Conservation (phyloP, 345 rosid species). For the Cardiospermum halicacabum region DNA sequence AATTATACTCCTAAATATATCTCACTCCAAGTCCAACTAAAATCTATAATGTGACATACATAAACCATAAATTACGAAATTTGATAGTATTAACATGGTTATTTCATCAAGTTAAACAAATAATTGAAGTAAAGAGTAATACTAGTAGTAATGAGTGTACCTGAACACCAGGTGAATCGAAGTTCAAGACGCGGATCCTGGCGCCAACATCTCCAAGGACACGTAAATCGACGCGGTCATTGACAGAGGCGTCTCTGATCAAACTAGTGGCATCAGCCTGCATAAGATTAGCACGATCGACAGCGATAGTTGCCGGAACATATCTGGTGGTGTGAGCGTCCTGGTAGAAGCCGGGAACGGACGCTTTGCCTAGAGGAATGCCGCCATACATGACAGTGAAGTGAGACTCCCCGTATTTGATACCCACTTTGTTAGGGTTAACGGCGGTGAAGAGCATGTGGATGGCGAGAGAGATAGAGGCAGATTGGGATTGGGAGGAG, state of each 20-base stretch:
- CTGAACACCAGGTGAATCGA: conserved; percentile 98
- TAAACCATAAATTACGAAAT: too few species aligned
- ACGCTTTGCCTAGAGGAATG: conserved; percentile 82
- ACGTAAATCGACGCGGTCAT: conserved; percentile 78
- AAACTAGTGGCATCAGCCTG: conserved; percentile 76
- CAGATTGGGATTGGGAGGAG: conserved; percentile 20
- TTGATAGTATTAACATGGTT: too few species aligned
- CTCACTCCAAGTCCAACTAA: too few species aligned
- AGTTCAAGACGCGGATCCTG: conserved; percentile 81
- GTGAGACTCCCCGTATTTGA: conserved; percentile 89
- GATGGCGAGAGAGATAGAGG: conserved; percentile 69
- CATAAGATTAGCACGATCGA: conserved; percentile 77
- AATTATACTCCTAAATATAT: too few species aligned
- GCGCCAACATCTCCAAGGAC: conserved; percentile 86
- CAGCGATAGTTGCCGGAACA: conserved; percentile 75
- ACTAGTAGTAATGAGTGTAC: too few species aligned
- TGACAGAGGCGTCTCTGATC: conserved; percentile 75
- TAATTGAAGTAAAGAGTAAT: too few species aligned
- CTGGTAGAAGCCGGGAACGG: conserved; percentile 88
- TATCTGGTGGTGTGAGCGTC: conserved; percentile 70
- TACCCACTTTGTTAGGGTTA: conserved; percentile 94
- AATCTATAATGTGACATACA: too few species aligned
- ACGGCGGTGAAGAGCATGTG: conserved; percentile 80
- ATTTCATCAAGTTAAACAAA: too few species aligned
- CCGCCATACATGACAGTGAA: conserved; percentile 96